These are phyloP conservation scores for Phoma sp. DNA, from an alignment of 2,329 filamentous ascomycete genomes.

Conservation along the genomic window DNA sequence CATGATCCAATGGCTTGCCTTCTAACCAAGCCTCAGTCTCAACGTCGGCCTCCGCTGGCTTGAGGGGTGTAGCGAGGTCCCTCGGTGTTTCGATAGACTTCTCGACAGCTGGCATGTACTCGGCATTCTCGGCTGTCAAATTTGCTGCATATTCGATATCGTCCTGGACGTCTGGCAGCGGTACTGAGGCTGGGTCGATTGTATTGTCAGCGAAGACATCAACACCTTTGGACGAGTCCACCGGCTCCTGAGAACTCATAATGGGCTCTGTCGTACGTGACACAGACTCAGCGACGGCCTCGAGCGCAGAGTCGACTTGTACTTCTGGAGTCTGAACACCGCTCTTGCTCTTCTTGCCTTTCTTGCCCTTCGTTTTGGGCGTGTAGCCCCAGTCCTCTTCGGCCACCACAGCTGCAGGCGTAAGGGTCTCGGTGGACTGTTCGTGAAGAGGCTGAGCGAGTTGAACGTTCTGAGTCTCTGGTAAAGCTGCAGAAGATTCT, in stretches of 20 bases:
- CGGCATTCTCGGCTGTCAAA: background rate
- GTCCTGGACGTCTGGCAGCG: background rate
- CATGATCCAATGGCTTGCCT: conserved; percentile 5
- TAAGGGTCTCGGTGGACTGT: background rate
- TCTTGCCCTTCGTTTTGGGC: conserved; percentile 30
- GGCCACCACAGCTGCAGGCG: background rate
- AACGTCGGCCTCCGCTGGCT: background rate
- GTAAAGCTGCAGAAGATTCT: background rate
- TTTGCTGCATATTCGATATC: background rate
- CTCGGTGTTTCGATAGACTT: background rate
- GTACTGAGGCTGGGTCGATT: background rate
- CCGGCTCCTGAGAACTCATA: background rate
- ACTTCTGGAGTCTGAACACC: conserved; percentile 15
- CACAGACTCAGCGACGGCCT: background rate
- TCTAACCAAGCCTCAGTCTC: conserved; percentile 9
- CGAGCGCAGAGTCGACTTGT: conserved; percentile 4
- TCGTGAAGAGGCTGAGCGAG: background rate
- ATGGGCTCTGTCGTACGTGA: background rate
- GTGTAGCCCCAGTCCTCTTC: conserved; percentile 19
- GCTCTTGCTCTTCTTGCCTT: conserved; percentile 27
- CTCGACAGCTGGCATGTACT: background rate
- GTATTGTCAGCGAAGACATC: background rate
- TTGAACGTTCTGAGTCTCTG: background rate
- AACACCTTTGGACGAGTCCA: background rate
- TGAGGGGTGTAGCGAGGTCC: background rate